These are phyloP conservation scores for Aethionema arabicum DNA, from an alignment of 345 rosid genomes.

Conservation along the genomic window DNA sequence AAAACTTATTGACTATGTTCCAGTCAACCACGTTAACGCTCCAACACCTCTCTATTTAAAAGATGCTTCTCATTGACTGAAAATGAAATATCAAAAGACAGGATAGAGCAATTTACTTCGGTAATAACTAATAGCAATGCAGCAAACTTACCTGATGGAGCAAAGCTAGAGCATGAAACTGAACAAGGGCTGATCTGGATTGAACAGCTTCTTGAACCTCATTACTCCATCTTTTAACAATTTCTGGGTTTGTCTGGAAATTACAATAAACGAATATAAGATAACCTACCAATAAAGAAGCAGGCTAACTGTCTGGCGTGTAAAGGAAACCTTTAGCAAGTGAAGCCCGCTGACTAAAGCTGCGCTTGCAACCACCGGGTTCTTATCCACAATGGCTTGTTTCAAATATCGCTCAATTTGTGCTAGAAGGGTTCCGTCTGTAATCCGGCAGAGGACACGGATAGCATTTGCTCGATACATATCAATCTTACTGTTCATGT, in stretches of 20 bases:
- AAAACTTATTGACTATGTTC: conserved; percentile 15
- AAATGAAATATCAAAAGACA: neutral
- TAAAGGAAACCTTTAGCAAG: conserved; percentile 70
- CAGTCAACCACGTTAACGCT: neutral
- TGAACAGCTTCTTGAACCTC: conserved; percentile 99
- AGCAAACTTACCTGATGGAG: conserved; percentile 68
- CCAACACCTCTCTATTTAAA: neutral
- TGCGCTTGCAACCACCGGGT: conserved; percentile 98
- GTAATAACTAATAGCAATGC: conserved; percentile 23
- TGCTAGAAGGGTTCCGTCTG: conserved; percentile 88
- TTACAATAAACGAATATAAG: conserved; percentile 8
- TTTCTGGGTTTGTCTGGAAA: conserved; percentile 76
- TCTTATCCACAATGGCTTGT: conserved; percentile 98
- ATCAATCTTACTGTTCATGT: conserved; percentile 98
- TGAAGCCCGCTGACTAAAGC: conserved; percentile 98
- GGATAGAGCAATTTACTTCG: conserved; percentile 4
- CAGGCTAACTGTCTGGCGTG: conserved; percentile 7
- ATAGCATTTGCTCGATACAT: conserved; percentile 98
- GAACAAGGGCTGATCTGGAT: conserved; percentile 95
- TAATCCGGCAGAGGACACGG: conserved; percentile 93
- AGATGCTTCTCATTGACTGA: neutral
- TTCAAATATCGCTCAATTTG: conserved; percentile 94
- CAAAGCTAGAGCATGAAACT: conserved; percentile 91
- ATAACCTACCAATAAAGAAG: conserved; percentile 1
- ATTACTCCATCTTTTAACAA: conserved; percentile 98